phyloP scores from a whole-genome alignment of 2,329 filamentous ascomycete genomes.

The Trichoderma oligosporum region DNA sequence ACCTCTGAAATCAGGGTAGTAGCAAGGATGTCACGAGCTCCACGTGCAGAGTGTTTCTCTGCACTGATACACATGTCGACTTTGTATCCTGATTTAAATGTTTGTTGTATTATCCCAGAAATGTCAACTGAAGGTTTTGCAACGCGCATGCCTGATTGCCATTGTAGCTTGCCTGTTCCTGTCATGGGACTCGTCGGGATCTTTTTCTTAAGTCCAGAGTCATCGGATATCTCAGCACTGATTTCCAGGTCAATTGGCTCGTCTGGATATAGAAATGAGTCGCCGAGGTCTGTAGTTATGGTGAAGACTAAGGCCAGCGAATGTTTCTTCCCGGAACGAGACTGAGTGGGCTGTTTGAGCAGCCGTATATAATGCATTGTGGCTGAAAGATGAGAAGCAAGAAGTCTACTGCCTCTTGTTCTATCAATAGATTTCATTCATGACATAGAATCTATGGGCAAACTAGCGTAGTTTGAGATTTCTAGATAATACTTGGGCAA shows the following conservation, averaged over 20 bases:
- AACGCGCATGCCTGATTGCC: constrained; percentile 39
- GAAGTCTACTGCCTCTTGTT: too few relatives aligned
- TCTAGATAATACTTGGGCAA: too few relatives aligned
- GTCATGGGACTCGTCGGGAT: constrained; percentile 2
- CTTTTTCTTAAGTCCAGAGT: constrained; percentile 16
- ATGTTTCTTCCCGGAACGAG: constrained; percentile 26
- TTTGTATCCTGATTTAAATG: constrained; percentile 25
- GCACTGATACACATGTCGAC: constrained; percentile 32
- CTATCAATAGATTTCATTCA: too few relatives aligned
- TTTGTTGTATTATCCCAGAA: constrained; percentile 28
- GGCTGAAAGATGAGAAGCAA: too few relatives aligned
- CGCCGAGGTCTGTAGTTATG: constrained; percentile 56
- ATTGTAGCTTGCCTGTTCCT: constrained; percentile 29
- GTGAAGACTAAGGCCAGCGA: constrained; percentile 46
- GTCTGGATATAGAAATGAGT: constrained; percentile 49
- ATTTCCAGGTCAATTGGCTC: constrained; percentile 43
- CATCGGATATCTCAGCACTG: constrained; percentile 28
- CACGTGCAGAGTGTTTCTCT: constrained; percentile 27
- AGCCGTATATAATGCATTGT: constrained; percentile 57
- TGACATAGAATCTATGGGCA: too few relatives aligned
- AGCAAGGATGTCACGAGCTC: constrained; percentile 27
- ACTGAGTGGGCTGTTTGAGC: constrained; percentile 45
- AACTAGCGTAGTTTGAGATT: too few relatives aligned
- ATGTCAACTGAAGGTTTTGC: constrained; percentile 35
- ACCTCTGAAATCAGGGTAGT: neutral